phyloP scores from a whole-genome alignment of 495 filamentous ascomycete species.

The Lasiosphaeris hirsuta region DNA sequence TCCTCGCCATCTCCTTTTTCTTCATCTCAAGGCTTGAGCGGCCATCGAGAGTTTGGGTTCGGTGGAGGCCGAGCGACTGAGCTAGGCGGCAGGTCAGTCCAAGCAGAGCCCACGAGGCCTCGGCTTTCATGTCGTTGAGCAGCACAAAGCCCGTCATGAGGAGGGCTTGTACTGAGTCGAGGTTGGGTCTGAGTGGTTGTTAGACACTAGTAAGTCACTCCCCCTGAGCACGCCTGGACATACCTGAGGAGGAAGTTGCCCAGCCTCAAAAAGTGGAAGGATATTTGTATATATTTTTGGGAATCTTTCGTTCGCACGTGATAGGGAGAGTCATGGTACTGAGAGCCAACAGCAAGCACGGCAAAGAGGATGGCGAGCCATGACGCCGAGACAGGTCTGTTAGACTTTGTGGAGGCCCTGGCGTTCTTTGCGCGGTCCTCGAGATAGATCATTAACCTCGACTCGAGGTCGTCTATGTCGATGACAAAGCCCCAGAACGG shows the following conservation, averaged over 20 bases:
- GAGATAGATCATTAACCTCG: conserved; percentile 62
- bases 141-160: conserved; percentile 53
- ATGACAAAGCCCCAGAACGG: conserved; percentile 77
- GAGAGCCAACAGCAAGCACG: conserved; percentile 75
- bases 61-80: conserved; percentile 52
- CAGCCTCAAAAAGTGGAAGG: conserved; percentile 52
- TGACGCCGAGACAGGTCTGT: conserved; percentile 56
- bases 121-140: conserved; percentile 58
- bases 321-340: conserved; percentile 68
- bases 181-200: conserved; percentile 39
- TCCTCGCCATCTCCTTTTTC: conserved; percentile 42
- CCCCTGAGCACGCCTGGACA: background rate
- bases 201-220: conserved; percentile 3
- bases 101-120: conserved; percentile 55
- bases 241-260: conserved; percentile 52
- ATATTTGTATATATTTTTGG: conserved; percentile 55
- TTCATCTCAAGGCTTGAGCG: conserved; percentile 34
- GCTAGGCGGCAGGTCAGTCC: conserved; percentile 54
- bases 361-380: conserved; percentile 77
- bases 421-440: conserved; percentile 58
- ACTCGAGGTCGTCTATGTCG: conserved; percentile 64
- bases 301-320: conserved; percentile 49
- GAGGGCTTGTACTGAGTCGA: conserved; percentile 56
- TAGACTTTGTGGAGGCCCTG: conserved; percentile 44
- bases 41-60: conserved; percentile 36